A percentile compares a stretch with the other conserved stretches of the same genome.
phyloP scores from a whole-genome alignment of 2,329 filamentous ascomycete genomes.

The Claviceps quebecensis region DNA sequence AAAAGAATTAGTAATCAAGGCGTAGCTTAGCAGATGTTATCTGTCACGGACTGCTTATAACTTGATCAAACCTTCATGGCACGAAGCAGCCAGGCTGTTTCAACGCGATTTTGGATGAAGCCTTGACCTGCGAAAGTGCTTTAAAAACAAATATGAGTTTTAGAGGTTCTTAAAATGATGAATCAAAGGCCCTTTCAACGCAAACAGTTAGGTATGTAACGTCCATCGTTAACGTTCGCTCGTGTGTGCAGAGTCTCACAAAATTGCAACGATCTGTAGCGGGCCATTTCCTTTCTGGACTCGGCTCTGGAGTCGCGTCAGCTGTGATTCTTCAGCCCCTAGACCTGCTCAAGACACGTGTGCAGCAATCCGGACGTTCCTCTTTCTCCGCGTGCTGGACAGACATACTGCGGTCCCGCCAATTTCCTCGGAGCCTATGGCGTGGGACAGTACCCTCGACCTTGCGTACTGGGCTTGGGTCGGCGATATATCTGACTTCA shows the following conservation, averaged over 20 bases:
- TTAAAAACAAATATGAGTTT: too few relatives aligned
- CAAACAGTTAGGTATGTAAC: conserved; percentile 8
- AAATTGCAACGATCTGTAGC: conserved; percentile 26
- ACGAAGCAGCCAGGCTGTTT: too few relatives aligned
- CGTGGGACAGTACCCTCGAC: conserved; percentile 83
- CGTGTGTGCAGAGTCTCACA: not conserved
- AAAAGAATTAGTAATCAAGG: too few relatives aligned
- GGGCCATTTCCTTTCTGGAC: conserved; percentile 80
- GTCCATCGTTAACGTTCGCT: not conserved
- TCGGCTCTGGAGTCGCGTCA: conserved; percentile 74
- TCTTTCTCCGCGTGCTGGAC: conserved; percentile 36
- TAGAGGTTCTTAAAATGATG: not conserved
- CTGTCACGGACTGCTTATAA: too few relatives aligned
- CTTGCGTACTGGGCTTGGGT: conserved; percentile 85
- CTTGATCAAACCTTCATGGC: too few relatives aligned
- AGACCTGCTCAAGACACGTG: conserved; percentile 89
- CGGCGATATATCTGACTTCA: conserved; percentile 83
- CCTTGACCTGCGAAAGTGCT: too few relatives aligned
- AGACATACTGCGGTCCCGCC: conserved; percentile 41
- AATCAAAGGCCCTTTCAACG: conserved; percentile 5
- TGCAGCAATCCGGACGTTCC: conserved; percentile 70
- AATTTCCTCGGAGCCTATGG: conserved; percentile 62
- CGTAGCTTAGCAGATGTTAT: too few relatives aligned
- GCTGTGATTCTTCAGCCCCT: conserved; percentile 87
- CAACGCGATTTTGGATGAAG: too few relatives aligned